A percentile compares a stretch with the other conserved stretches of the same genome.
These are phyloP conservation scores for Phytopythium aichiense DNA, from an alignment of 352 stramenopile genomes.

Conservation along the genomic window DNA sequence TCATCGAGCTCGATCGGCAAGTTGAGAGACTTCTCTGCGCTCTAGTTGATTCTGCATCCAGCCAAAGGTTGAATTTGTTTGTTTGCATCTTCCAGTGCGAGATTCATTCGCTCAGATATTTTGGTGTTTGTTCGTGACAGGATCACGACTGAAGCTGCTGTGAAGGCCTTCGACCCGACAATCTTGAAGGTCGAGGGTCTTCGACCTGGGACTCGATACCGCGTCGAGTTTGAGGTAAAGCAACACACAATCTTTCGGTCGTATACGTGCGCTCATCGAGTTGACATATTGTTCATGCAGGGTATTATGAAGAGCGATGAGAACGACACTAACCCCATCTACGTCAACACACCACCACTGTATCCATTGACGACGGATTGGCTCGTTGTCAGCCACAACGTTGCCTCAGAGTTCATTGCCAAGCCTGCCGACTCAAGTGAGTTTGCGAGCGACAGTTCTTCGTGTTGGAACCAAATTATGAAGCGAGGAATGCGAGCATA, in stretches of 20 bases:
- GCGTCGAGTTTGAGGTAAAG: slow-evolving; percentile 52
- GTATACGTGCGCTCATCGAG: neutral
- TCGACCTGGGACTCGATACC: slow-evolving; percentile 46
- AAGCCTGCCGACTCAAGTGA: neutral
- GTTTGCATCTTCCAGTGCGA: neutral
- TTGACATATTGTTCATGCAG: slow-evolving; percentile 12
- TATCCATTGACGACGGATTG: slow-evolving; percentile 41
- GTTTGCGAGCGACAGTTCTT: slow-evolving; percentile 1
- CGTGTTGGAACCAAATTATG: slow-evolving; percentile 41
- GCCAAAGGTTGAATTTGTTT: slow-evolving; percentile 21
- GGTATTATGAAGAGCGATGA: slow-evolving; percentile 28
- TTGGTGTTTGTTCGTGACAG: slow-evolving; percentile 10
- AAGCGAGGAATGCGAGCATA: slow-evolving; percentile 29
- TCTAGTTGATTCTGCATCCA: slow-evolving; percentile 25
- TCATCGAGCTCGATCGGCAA: slow-evolving; percentile 54
- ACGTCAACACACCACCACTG: slow-evolving; percentile 37
- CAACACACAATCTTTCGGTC: neutral
- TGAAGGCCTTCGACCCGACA: slow-evolving; percentile 50
- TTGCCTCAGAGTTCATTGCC: slow-evolving; percentile 19
- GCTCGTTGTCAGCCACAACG: slow-evolving; percentile 50
- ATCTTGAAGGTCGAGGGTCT: slow-evolving; percentile 60
- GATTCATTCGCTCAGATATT: neutral
- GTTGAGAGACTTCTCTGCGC: slow-evolving; percentile 34
- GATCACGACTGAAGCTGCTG: slow-evolving; percentile 12
- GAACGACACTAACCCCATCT: slow-evolving; percentile 6